Evolutionary conservation across 106 monocot genomes (phyloP).

Genomic region (Ottelia alismoides): DNA sequence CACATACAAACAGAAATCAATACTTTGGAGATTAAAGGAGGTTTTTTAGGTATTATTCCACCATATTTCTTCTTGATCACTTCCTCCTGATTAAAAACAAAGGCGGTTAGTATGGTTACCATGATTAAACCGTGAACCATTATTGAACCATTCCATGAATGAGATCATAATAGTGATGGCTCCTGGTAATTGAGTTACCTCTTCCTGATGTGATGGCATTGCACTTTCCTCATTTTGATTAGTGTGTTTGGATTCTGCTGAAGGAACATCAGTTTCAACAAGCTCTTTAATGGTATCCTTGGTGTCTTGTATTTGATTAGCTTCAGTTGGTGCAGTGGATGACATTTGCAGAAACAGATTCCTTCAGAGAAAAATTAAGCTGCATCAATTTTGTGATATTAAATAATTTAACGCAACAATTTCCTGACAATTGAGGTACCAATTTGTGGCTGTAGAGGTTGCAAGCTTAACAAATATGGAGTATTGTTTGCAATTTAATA

Average conservation of each 20-base stretch:
- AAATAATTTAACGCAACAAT: too few relatives aligned
- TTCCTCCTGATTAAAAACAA: slow-evolving; percentile 13
- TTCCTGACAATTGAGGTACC: too few relatives aligned
- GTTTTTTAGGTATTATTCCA: slow-evolving; percentile 21
- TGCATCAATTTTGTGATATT: too few relatives aligned
- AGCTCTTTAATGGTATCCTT: neutral
- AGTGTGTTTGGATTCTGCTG: slow-evolving; percentile 1
- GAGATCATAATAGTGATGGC: neutral
- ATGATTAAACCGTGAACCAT: too few relatives aligned
- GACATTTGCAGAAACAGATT: too few relatives aligned
- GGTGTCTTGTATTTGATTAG: too few relatives aligned
- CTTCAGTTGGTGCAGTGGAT: neutral
- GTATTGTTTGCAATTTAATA: too few relatives aligned
- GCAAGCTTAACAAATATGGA: too few relatives aligned
- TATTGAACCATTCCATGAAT: too few relatives aligned
- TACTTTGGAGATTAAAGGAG: slow-evolving; percentile 27
- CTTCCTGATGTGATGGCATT: slow-evolving; percentile 13
- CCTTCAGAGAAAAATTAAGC: too few relatives aligned
- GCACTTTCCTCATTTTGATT: slow-evolving; percentile 12
- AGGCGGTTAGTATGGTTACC: neutral
- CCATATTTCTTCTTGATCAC: slow-evolving; percentile 24
- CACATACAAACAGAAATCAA: too few relatives aligned
- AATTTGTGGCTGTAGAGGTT: too few relatives aligned
- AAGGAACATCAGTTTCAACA: neutral
- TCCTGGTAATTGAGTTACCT: slow-evolving; percentile 1